Percentiles rank a stretch among this genome's conserved stretches.
phyloP scores from a whole-genome alignment of 2,329 filamentous ascomycete species.

The Diaporthe helianthi region DNA sequence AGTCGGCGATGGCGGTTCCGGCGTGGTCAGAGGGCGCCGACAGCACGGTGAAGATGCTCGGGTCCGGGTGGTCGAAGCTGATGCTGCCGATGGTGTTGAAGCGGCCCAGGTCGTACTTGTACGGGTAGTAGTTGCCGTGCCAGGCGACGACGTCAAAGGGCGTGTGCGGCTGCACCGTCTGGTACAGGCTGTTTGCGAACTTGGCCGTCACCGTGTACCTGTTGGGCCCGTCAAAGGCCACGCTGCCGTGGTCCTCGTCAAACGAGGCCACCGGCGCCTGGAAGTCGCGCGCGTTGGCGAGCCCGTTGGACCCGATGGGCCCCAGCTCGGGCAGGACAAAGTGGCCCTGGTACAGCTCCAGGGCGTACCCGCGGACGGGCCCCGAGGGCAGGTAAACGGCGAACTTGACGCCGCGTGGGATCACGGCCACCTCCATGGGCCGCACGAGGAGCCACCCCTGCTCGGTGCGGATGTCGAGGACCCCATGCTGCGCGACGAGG shows the following conservation, averaged over 20 bases:
- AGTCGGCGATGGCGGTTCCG: slow-evolving; percentile 72
- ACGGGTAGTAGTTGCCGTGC: slow-evolving; percentile 82
- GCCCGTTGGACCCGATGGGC: slow-evolving; percentile 74
- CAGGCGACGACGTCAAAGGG: slow-evolving; percentile 82
- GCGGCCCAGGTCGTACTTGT: slow-evolving; percentile 81
- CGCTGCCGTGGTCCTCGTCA: slow-evolving; percentile 60
- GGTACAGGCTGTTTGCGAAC: slow-evolving; percentile 72
- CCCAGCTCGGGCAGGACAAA: slow-evolving; percentile 76
- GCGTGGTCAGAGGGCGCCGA: slow-evolving; percentile 66
- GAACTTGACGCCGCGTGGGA: slow-evolving; percentile 77
- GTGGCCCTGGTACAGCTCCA: slow-evolving; percentile 77
- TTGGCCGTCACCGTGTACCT: slow-evolving; percentile 64
- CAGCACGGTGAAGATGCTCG: slow-evolving; percentile 77
- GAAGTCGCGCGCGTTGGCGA: slow-evolving; percentile 81
- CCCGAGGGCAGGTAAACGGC: slow-evolving; percentile 70
- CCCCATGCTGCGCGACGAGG: slow-evolving; percentile 77
- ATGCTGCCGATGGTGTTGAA: slow-evolving; percentile 79
- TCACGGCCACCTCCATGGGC: slow-evolving; percentile 78
- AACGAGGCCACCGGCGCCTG: slow-evolving; percentile 75
- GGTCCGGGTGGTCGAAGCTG: slow-evolving; percentile 80
- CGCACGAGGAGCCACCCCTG: slow-evolving; percentile 77
- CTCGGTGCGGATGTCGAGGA: slow-evolving; percentile 79
- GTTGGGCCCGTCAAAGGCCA: slow-evolving; percentile 46
- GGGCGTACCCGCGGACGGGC: slow-evolving; percentile 74
- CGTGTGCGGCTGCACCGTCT: slow-evolving; percentile 70